phyloP scores from a whole-genome alignment of 192 early-diverging fungal genomes.

The Backusella macrospora region DNA sequence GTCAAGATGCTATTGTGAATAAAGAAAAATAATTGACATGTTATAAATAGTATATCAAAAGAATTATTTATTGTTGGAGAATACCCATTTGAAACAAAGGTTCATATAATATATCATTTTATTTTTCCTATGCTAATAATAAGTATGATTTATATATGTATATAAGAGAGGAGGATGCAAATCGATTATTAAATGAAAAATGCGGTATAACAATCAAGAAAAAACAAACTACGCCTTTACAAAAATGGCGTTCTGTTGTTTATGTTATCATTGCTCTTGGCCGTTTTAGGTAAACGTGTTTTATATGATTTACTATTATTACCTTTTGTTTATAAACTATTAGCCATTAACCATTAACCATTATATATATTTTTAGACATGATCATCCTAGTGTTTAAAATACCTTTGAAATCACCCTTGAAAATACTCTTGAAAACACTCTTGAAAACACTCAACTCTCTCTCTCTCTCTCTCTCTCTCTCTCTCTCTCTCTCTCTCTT shows the following conservation, averaged over 20 bases:
- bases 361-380: not conserved
- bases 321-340: not conserved
- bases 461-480: no score
- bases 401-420: no score
- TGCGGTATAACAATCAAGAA: not conserved
- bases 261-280: slow-evolving; percentile 10
- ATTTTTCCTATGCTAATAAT: no score
- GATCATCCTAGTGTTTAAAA: not conserved
- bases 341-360: no score
- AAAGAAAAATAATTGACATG: no score
- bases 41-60: slow-evolving; percentile 20
- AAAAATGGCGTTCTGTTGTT: slow-evolving; percentile 5
- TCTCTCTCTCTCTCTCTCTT: not conserved
- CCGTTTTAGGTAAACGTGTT: not conserved
- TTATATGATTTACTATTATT: not conserved
- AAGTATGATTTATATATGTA: not conserved
- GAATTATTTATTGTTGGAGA: slow-evolving; percentile 8
- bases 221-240: not conserved
- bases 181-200: not conserved
- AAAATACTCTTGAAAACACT: no score
- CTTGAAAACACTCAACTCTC: no score
- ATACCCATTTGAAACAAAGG: not conserved
- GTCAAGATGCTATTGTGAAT: no score
- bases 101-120: no score
- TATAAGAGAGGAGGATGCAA: not conserved